phyloP scores from a whole-genome alignment of 2,329 filamentous ascomycete genomes.

The Arachnopeziza araneosa region DNA sequence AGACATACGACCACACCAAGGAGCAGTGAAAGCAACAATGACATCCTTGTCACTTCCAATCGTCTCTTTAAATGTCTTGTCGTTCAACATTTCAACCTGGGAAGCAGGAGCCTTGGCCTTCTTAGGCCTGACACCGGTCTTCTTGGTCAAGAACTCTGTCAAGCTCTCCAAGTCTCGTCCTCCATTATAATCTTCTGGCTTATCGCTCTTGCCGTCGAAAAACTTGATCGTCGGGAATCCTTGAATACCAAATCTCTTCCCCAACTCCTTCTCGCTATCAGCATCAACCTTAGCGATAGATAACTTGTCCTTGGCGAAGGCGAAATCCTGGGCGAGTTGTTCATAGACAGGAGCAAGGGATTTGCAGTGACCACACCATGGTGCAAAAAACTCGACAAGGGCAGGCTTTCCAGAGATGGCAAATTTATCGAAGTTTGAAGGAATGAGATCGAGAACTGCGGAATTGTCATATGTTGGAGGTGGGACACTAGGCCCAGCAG shows the following conservation, averaged over 20 bases:
- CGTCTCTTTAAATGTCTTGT: conserved; percentile 68
- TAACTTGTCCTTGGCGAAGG: conserved; percentile 65
- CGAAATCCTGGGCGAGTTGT: conserved; percentile 72
- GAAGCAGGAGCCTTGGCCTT: conserved; percentile 66
- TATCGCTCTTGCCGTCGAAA: conserved; percentile 92
- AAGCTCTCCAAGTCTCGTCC: conserved; percentile 85
- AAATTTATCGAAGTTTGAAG: conserved; percentile 84
- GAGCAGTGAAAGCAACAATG: conserved; percentile 92
- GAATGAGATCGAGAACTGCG: conserved; percentile 83
- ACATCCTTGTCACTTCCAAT: conserved; percentile 85
- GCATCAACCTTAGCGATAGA: conserved; percentile 95
- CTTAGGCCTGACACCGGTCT: conserved; percentile 80
- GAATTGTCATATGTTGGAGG: conserved; percentile 37
- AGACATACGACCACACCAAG: conserved; percentile 88
- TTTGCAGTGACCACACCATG: conserved; percentile 99
- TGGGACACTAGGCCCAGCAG: background rate
- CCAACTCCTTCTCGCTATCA: conserved; percentile 78
- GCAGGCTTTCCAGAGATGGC: conserved; percentile 92
- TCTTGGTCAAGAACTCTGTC: conserved; percentile 72
- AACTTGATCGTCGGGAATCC: conserved; percentile 97
- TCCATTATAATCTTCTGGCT: conserved; percentile 77
- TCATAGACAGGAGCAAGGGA: conserved; percentile 92
- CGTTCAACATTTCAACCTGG: conserved; percentile 72
- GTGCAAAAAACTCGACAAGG: conserved; percentile 95
- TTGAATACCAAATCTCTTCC: conserved; percentile 80